Base-by-base conservation (phyloP, 495 filamentous ascomycete species). In the Rostrohypoxylon terebratum region DNA sequence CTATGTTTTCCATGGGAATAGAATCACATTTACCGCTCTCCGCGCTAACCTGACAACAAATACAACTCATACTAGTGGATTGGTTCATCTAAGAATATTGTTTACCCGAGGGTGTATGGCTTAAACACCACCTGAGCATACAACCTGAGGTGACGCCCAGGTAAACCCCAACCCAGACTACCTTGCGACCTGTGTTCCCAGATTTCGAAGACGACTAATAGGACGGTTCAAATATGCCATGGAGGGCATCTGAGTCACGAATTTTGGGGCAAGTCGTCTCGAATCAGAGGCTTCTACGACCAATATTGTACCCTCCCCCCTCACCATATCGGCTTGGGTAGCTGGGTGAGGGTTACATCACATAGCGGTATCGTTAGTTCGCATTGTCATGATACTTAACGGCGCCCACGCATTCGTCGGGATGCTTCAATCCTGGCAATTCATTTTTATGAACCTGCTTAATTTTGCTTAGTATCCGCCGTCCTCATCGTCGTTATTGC, bases 341-440 rank as follows among this genome's bases (percentile, higher is more conserved):
- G 20, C 16, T 60, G 40, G 42, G 2, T 59, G 5, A 23, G 25
- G 44, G 36, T 65, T 65, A 23, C 51, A 45, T 10, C 23, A 16
- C 61, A 34, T 51, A 31, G 21, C 16, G 13, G 5, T 11, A 7
- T 16, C 11, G 38, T 33, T n/a, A 3, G 62, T 7, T 13, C 31
- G 25, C 9, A 9, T n/a, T 45, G 13, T 50, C 63, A 50, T 59
- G 42, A 40, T 13, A 13, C 50, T n/a, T 7, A 1, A 2, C 51
- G 16, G 1, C 16, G 18, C 45, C 45, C 31, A 51, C 11, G 11
- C 2, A 8, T 13, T 53, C 14, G 11, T 7, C 21, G 18, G 20
- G 16, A 3, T 16, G 11, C 18, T 33, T 40, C 16, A n/a, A 58
- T 10, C 18, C 34, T 6, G 1, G 16, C 2, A 0, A 60, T 31